phyloP scores from a whole-genome alignment of 2,329 filamentous ascomycete species.

The Aspergillus felis region DNA sequence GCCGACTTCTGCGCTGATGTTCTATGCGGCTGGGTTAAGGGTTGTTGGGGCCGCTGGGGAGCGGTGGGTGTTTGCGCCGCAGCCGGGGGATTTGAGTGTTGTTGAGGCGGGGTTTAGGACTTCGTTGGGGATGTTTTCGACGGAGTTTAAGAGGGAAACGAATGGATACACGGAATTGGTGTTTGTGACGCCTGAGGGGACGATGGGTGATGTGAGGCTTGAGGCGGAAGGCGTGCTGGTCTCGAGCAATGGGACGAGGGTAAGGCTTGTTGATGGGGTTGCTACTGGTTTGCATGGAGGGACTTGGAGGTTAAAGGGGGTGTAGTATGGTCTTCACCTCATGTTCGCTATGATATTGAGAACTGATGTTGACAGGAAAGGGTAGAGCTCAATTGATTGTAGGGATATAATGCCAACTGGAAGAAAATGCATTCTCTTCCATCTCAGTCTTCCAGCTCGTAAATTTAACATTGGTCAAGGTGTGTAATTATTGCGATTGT shows the following conservation, averaged over 20 bases:
- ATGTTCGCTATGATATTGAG: not conserved
- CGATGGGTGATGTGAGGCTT: not conserved
- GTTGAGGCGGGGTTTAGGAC: slow-evolving; percentile 39
- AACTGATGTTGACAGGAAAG: not conserved
- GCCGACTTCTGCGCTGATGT: slow-evolving; percentile 43
- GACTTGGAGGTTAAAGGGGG: not conserved
- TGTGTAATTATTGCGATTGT: too few species aligned
- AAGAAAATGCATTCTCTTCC: not conserved
- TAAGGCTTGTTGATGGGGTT: not conserved
- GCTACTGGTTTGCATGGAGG: not conserved
- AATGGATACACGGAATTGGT: not conserved
- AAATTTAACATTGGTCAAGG: too few species aligned
- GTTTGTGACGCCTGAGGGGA: slow-evolving; percentile 6
- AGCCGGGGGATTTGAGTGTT: slow-evolving; percentile 31
- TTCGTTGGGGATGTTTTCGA: slow-evolving; percentile 32
- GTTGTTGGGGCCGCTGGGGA: slow-evolving; percentile 33
- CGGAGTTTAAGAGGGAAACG: not conserved
- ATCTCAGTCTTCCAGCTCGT: not conserved
- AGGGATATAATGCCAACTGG: too few species aligned
- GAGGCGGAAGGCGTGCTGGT: not conserved
- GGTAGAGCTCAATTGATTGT: too few species aligned
- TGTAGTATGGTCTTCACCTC: not conserved
- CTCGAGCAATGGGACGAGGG: not conserved
- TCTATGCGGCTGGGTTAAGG: slow-evolving; percentile 41
- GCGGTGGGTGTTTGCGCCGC: slow-evolving; percentile 36